phyloP scores from a whole-genome alignment of 225 moss, liverwort and hornwort genomes.

The Marchantia polymorpha region DNA sequence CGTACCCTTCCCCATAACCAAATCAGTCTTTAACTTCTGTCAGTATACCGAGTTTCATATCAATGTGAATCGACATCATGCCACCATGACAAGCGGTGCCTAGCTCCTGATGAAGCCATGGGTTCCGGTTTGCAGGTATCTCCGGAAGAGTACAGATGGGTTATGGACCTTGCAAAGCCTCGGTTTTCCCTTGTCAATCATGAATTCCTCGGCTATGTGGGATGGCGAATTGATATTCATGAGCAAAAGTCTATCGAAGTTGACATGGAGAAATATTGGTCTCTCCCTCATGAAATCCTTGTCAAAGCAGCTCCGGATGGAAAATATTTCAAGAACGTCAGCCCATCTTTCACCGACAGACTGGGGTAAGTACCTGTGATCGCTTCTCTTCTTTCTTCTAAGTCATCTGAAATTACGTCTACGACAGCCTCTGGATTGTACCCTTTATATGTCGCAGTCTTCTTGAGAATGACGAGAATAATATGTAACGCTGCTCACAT shows the following conservation, averaged over 20 bases:
- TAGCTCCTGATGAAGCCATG: background rate
- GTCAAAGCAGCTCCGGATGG: constrained; percentile 29
- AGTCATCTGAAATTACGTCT: background rate
- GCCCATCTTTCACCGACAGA: constrained; percentile 28
- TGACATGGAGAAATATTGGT: constrained; percentile 32
- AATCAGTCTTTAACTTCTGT: too few relatives aligned
- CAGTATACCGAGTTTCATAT: too few relatives aligned
- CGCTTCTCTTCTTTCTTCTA: background rate
- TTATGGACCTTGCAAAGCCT: constrained; percentile 38
- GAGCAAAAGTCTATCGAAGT: constrained; percentile 30
- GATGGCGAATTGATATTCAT: constrained; percentile 38
- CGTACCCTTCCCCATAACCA: background rate
- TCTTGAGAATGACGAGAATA: too few relatives aligned
- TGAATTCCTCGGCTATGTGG: constrained; percentile 35
- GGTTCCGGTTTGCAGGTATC: constrained; percentile 14
- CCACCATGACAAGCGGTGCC: background rate
- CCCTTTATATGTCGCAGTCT: too few relatives aligned
- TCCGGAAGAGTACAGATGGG: constrained; percentile 31
- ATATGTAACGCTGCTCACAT: too few relatives aligned
- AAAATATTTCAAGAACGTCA: constrained; percentile 25
- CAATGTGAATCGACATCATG: background rate
- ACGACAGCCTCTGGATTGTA: too few relatives aligned
- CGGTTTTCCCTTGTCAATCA: constrained; percentile 21
- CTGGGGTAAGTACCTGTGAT: constrained; percentile 25
- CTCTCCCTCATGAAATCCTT: constrained; percentile 34